These are phyloP conservation scores for Penicillium sp. DNA, from an alignment of 2,329 filamentous ascomycete species.

Conservation along the genomic window DNA sequence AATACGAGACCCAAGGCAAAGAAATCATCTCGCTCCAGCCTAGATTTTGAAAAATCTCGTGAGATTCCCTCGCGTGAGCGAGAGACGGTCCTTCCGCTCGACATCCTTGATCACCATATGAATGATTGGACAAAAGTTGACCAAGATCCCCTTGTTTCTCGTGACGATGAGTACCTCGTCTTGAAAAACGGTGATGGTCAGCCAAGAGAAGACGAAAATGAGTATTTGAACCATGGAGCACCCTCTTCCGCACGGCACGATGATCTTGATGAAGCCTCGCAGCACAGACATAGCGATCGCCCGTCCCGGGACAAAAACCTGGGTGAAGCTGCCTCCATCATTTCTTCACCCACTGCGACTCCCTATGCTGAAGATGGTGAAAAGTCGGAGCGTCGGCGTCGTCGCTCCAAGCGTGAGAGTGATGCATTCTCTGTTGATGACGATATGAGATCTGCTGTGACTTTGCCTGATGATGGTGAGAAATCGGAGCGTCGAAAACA, in stretches of 20 bases:
- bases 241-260: not conserved
- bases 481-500: conserved; percentile 19
- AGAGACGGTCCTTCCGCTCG: not conserved
- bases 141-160: not conserved
- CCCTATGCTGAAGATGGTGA: no score
- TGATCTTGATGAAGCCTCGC: conserved; percentile 9
- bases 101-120: conserved; percentile 1
- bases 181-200: conserved; percentile 15
- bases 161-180: conserved; percentile 1
- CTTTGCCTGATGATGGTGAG: conserved; percentile 3
- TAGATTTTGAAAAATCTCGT: conserved; percentile 19
- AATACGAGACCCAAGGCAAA: conserved; percentile 11
- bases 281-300: conserved; percentile 20
- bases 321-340: conserved; percentile 34
- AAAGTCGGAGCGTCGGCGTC: no score
- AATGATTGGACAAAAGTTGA: conserved; percentile 19
- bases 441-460: not conserved
- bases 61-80: conserved; percentile 2
- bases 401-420: no score
- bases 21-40: conserved; percentile 16
- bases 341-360: conserved; percentile 28
- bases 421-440: conserved; percentile 1
- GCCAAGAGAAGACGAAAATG: conserved; percentile 8
- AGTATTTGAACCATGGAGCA: not conserved
- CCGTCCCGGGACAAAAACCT: conserved; percentile 22